Percentiles rank a stretch among this genome's conserved stretches.
Evolutionary conservation across 306 rosid genomes (phyloP).

Genomic region (Cucurbita argyrosperma): DNA sequence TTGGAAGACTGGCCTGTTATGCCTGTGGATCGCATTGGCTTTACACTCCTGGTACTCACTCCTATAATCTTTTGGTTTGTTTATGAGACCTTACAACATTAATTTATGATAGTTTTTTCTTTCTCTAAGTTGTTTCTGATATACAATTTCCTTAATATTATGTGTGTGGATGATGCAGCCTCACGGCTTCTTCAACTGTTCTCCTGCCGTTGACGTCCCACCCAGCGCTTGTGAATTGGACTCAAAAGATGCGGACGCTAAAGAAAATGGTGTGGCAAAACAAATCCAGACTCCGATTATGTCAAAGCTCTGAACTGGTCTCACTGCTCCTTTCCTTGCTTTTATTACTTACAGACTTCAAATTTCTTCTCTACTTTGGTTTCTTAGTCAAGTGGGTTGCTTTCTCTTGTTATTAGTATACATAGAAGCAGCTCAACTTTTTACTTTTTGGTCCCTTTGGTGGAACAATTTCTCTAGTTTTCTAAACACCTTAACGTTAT

Average conservation of each 20-base stretch:
- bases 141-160: no score
- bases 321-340: neutral
- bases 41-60: conserved; percentile 46
- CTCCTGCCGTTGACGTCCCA: conserved; percentile 61
- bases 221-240: conserved; percentile 42
- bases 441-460: neutral
- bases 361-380: neutral
- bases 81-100: no score
- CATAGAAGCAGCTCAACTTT: neutral
- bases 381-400: neutral
- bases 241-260: conserved; percentile 27
- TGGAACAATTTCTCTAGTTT: neutral
- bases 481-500: neutral
- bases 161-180: conserved; percentile 35
- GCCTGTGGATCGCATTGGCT: conserved; percentile 83
- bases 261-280: conserved; percentile 25
- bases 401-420: neutral
- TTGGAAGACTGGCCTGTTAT: conserved; percentile 93
- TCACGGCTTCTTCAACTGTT: conserved; percentile 82
- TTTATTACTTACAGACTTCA: neutral
- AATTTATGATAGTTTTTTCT: no score
- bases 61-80: neutral
- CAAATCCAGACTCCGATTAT: conserved; percentile 13
- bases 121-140: no score
- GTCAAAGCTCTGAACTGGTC: conserved; percentile 4